phyloP scores from a whole-genome alignment of 1,284 basidiomycete species.

The Papiliotrema flavescens region DNA sequence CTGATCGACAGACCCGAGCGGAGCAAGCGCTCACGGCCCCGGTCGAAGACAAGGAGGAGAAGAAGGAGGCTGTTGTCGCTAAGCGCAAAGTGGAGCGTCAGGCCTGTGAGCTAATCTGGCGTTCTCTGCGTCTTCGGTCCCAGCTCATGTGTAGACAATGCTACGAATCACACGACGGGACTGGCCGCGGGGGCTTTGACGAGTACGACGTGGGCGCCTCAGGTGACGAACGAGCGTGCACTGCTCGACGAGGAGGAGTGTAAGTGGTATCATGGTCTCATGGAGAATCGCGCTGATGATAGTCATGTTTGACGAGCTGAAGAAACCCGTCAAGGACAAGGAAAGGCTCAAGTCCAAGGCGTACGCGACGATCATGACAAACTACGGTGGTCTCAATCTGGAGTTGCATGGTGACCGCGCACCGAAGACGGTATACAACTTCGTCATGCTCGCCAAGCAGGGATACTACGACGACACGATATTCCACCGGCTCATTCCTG shows the following conservation, averaged over 20 bases:
- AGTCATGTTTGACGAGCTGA: conserved; percentile 86
- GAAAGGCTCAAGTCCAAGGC: conserved; percentile 83
- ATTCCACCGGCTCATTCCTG: conserved; percentile 92
- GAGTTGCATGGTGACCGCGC: conserved; percentile 77
- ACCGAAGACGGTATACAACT: conserved; percentile 97
- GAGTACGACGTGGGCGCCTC: conserved; percentile 81
- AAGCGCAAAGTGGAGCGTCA: conserved; percentile 37
- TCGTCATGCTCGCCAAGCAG: conserved; percentile 80
- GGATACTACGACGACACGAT: conserved; percentile 78
- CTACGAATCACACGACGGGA: conserved; percentile 87
- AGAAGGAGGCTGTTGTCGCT: conserved; percentile 45
- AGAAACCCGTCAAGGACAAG: conserved; percentile 80
- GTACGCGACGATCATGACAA: conserved; percentile 87
- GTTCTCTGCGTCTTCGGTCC: not conserved
- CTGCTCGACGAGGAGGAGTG: conserved; percentile 77
- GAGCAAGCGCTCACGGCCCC: conserved; percentile 24
- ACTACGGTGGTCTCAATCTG: conserved; percentile 81
- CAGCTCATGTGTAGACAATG: conserved; percentile 63
- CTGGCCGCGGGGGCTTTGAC: conserved; percentile 88
- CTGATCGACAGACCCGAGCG: conserved; percentile 23
- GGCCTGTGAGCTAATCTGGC: conserved; percentile 31
- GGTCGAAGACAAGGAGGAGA: conserved; percentile 10
- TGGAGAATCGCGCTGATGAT: not conserved
- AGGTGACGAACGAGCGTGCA: conserved; percentile 70
- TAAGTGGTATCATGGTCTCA: conserved; percentile 40